Evolutionary conservation across 345 rosid genomes (phyloP).

Genomic region (Psidium guajava): DNA sequence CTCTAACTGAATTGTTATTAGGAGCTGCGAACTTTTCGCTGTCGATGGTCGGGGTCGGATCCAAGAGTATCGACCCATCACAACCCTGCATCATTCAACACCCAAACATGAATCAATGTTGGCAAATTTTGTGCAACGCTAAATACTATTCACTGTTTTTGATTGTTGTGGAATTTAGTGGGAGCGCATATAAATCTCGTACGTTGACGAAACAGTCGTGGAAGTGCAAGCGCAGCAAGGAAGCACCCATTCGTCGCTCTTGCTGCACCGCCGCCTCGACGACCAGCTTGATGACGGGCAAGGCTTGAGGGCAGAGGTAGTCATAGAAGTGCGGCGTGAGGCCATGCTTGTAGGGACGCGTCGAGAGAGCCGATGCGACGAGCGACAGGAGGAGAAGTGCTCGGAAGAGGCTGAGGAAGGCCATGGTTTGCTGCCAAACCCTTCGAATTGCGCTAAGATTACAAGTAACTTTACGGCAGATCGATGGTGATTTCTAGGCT

Average conservation of each 20-base stretch:
- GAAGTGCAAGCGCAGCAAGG: conserved; percentile 51
- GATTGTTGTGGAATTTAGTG: not conserved
- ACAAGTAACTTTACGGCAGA: not conserved
- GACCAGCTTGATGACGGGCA: conserved; percentile 15
- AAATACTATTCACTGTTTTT: not conserved
- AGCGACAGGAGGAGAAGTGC: not conserved
- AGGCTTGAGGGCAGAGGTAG: conserved; percentile 35
- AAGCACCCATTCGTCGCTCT: conserved; percentile 42
- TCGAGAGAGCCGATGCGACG: not conserved
- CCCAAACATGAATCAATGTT: not conserved
- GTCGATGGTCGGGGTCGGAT: conserved; percentile 28
- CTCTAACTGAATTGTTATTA: conserved; percentile 29
- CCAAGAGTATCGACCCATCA: conserved; percentile 54
- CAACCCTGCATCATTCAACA: conserved; percentile 34
- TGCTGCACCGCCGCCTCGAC: conserved; percentile 22
- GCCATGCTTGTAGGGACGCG: not conserved
- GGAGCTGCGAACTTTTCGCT: conserved; percentile 37
- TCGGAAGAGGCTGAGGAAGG: not conserved
- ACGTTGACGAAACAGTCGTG: conserved; percentile 54
- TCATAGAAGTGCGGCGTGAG: conserved; percentile 48
- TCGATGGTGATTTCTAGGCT: not conserved
- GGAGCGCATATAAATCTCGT: not conserved
- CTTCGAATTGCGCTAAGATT: not conserved
- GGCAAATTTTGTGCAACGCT: not conserved
- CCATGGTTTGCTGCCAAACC: not conserved